Base-by-base conservation (phyloP, 805 yeast genomes). In the Wickerhamiella lipophila region DNA sequence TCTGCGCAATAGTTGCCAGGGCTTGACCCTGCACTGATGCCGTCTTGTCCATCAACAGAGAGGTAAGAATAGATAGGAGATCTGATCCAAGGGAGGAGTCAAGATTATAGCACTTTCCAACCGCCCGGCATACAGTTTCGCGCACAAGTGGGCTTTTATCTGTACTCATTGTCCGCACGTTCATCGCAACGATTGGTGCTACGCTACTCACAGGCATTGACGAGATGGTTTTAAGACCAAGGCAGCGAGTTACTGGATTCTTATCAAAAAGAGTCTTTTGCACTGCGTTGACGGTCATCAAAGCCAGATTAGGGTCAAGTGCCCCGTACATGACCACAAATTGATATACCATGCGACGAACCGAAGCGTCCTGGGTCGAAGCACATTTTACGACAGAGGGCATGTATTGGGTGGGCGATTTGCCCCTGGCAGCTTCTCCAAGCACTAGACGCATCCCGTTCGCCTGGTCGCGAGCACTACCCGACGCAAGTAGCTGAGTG, bases 281-380 rank as follows among this genome's bases (percentile, higher is more conserved):
- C 44, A 92, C 83, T 0, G 96, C 83, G 63, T 92, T 92, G 55
- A 92, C 83, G 0, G 95, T 78, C 42, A 92, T 69, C 18, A 92
- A 71, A 2, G 97, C 92, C n/a, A 84, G 74, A 61, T 88, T 95
- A 8, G 92, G 95, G 56, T 85, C 88, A 49, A 70, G 64, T 53
- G 85, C 94, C 21, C 95, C 92, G 61, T 77, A 86, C 49, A 83
- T 72, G 39, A 79, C 67, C 44, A 92, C 66, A 56, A 84, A 85
- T 1, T 81, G 70, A 64, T 84, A 77, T 1, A 87, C 95, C 61
- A 89, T 70, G 55, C 81, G 77, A 52, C 84, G 76, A 25, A 85
- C 75, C 53, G 78, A 81, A 34, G 76, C 60, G 49, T 78, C 76
- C 43, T 68, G 64, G 16, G 89, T 79, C 6, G 85, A 82, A 30